Base-by-base conservation (phyloP, 2,329 filamentous ascomycete genomes). In the Aspergillus texensis region DNA sequence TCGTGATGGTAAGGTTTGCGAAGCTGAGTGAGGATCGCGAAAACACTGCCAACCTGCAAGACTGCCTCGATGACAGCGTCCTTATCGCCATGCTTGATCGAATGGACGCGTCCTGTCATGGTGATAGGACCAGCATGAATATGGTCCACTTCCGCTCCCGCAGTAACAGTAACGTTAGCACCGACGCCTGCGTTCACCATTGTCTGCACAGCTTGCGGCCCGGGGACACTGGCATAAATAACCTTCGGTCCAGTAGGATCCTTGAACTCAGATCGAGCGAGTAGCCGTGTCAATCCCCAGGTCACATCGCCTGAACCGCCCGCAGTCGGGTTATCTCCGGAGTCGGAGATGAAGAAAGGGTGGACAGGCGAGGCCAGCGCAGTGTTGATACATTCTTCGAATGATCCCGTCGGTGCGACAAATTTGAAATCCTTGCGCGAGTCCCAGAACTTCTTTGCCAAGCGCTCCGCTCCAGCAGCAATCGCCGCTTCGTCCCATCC, bases 1-100 rank as follows among this genome's bases (percentile, higher is more conserved):
- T 86, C 83, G 54, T 80, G 78, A 65, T 86, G 84, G 65, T 86
- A 86, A 1, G 84, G 84, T 67, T 86, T 86, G 57, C 83, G 81
- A 1, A 82, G 72, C 63, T 84, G 78, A 0, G 84, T 86, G 10
- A 86, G 66, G 57, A 86, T 86, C 10, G 81, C 82, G 65, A 80
- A 84, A 1, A 85, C 79, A 64, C 79, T 82, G 8, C 83, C 82
- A 3, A 86, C 74, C 57, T 82, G 81, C 34, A 86, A 64, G 1
- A 85, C 84, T 0, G 83, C 80, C 66, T 86, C 84, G 3, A 77
- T 72, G 2, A 74, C 70, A 0, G 84, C 84, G 66, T 85, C 72
- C 19, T 63, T 75, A 68, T 86, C 84, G 4, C 84, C 83, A 34
- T 82, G 74, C 62, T 81, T 83, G 71, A 86, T 82, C 0, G 83